Base-by-base conservation (phyloP, 768 basidiomycete genomes). In the Botryobasidium botryosum region DNA sequence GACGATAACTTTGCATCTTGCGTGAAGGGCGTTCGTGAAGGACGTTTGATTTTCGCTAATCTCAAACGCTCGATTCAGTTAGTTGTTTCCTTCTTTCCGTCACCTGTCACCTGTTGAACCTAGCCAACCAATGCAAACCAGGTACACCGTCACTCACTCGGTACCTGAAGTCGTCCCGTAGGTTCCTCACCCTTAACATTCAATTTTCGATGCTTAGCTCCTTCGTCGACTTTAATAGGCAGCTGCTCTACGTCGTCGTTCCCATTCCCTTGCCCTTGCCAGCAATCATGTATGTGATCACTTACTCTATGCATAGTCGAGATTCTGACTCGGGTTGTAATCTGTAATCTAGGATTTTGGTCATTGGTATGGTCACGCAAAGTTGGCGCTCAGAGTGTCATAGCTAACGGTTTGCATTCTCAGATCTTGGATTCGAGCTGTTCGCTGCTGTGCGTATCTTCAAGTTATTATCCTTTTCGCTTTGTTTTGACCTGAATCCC, bases 1-100 rank as follows among this genome's bases (percentile, higher is more conserved):
- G 75, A 79, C 48, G 77, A 79, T 55, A 79, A 79, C 53, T 79
- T 79, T 52, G 75, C 77, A 4, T 77, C 75, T 1, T 77, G 74
- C 39, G 75, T 79, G 45, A 76, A 45, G 20, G 48, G 40, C 28
- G 37, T 49, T 21, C 18, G 33, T 13, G 43, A 49, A 31, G 48
- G 48, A 4, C 46, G 48, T 7, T 21, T 45, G 53, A 78, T 78
- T 25, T 79, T 79, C 55, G 71, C 70, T 40, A 79, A 79, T 56
- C 59, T 79, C 38, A 79, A 79, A 57, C 68, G 76, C 3, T 77
- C 76, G 2, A 79, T 79, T 40, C 75, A 78, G 69, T 76, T 56
- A 41, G 65, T 54, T 33, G 32, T 33, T 10, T 33, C 32, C 17
- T 33, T 33, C 32, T 33, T 33, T 17, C 10, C n/a, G n/a, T n/a